phyloP scores from a whole-genome alignment of 148 eudicot genomes.

The Silene uniflora region DNA sequence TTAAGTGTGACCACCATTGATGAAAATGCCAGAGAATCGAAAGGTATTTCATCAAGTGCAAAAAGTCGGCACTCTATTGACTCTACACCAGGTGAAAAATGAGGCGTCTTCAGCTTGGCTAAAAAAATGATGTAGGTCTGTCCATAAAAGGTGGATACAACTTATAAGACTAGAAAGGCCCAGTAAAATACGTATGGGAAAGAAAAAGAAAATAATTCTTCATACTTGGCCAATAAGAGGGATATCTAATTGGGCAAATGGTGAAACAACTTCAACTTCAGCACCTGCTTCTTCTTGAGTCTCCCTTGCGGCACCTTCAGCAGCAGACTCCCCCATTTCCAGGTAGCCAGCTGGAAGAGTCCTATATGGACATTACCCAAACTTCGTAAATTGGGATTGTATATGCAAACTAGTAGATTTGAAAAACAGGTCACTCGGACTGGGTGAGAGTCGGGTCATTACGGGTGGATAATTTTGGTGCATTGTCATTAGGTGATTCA shows the following conservation, averaged over 20 bases:
- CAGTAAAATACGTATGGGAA: conserved; percentile 1
- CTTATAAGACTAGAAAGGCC: conserved; percentile 13
- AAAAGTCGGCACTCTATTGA: conserved; percentile 87
- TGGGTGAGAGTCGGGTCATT: background rate
- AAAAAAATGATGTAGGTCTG: conserved; percentile 93
- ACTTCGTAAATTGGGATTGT: background rate
- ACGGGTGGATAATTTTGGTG: background rate
- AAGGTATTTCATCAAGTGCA: conserved; percentile 74
- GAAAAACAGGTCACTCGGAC: background rate
- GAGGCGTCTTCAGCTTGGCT: conserved; percentile 78
- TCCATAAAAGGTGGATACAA: conserved; percentile 20
- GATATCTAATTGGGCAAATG: conserved; percentile 90
- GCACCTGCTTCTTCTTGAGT: conserved; percentile 95
- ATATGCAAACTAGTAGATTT: background rate
- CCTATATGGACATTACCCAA: conserved; percentile 39
- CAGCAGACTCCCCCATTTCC: conserved; percentile 99
- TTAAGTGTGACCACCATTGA: conserved; percentile 89
- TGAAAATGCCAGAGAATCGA: conserved; percentile 84
- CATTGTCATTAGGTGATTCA: too few species aligned
- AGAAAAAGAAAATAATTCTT: conserved; percentile 4
- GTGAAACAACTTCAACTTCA: conserved; percentile 74
- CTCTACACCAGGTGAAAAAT: conserved; percentile 91
- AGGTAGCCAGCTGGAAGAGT: conserved; percentile 98
- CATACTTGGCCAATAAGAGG: conserved; percentile 98
- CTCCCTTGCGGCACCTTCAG: conserved; percentile 89